A percentile compares a stretch with the other conserved stretches of the same genome.
Evolutionary conservation across 306 rosid species (phyloP).

Genomic region (Cicer arietinum): DNA sequence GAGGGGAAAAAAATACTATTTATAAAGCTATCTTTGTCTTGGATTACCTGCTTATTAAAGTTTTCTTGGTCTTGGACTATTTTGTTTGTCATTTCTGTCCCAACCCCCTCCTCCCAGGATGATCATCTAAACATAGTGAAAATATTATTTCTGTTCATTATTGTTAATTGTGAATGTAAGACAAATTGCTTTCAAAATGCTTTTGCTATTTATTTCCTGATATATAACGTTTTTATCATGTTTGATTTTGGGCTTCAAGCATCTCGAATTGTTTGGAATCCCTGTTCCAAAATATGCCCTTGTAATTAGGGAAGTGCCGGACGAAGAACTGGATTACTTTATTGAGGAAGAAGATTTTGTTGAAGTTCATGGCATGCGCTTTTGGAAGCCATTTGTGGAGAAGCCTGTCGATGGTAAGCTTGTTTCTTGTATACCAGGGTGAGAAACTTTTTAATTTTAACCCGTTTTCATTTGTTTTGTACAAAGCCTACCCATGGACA

Average conservation of each 20-base stretch:
- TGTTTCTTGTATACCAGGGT: conserved; percentile 30
- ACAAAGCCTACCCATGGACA: conserved; percentile 13
- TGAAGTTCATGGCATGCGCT: conserved; percentile 85
- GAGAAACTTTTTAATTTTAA: conserved; percentile 39
- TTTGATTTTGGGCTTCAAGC: conserved; percentile 61
- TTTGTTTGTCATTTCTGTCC: conserved; percentile 32
- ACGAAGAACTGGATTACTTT: conserved; percentile 83
- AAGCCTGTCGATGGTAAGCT: conserved; percentile 95
- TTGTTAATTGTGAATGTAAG: conserved; percentile 26
- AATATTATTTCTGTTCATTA: conserved; percentile 23
- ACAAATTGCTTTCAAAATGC: conserved; percentile 28
- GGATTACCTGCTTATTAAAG: conserved; percentile 19
- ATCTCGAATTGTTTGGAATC: conserved; percentile 80
- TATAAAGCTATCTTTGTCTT: conserved; percentile 29
- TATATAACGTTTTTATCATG: conserved; percentile 42
- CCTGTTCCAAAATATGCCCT: conserved; percentile 96
- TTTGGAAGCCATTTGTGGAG: conserved; percentile 98
- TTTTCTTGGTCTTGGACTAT: conserved; percentile 27
- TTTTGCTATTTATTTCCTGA: conserved; percentile 36
- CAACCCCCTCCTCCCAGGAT: neutral
- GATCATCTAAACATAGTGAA: conserved; percentile 20
- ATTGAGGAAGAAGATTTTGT: conserved; percentile 96
- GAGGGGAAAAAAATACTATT: neutral
- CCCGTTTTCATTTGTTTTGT: conserved; percentile 21
- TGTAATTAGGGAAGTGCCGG: conserved; percentile 81